phyloP scores from a whole-genome alignment of 108 stramenopile species.

The Seminavis robusta region DNA sequence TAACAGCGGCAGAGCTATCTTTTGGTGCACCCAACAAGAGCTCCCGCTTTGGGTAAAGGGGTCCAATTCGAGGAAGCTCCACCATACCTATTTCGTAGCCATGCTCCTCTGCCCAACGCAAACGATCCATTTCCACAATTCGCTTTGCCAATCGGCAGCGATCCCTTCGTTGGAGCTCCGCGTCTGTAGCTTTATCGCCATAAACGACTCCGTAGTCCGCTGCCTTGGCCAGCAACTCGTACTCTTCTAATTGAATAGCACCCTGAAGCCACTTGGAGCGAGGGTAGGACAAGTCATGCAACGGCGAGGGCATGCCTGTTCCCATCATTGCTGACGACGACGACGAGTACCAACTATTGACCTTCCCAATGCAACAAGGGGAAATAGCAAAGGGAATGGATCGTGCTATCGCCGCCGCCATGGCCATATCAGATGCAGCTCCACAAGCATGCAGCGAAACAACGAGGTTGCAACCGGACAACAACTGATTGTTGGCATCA shows the following conservation, averaged over 20 bases:
- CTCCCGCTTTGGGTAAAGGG: constrained; percentile 9
- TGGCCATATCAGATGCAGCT: constrained; percentile 15
- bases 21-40: constrained; percentile 5
- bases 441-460: constrained; percentile 20
- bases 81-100: constrained; percentile 2
- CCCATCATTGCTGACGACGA: not conserved
- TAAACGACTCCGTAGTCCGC: constrained; percentile 8
- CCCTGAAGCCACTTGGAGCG: not conserved
- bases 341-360: not conserved
- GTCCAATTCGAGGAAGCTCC: constrained; percentile 8
- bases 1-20: not conserved
- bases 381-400: constrained; percentile 7
- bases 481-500: not conserved
- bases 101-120: constrained; percentile 11
- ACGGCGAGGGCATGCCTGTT: not conserved
- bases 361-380: constrained; percentile 17
- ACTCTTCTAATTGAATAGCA: not conserved
- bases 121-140: constrained; percentile 11
- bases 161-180: not conserved
- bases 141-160: constrained; percentile 6
- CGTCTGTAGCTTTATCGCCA: not conserved
- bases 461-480: not conserved
- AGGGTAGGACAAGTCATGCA: not conserved
- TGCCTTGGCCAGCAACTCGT: not conserved
- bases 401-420: not conserved